Evolutionary conservation across 2,329 filamentous ascomycete species (phyloP).

Genomic region (Calonectria hawksworthii): DNA sequence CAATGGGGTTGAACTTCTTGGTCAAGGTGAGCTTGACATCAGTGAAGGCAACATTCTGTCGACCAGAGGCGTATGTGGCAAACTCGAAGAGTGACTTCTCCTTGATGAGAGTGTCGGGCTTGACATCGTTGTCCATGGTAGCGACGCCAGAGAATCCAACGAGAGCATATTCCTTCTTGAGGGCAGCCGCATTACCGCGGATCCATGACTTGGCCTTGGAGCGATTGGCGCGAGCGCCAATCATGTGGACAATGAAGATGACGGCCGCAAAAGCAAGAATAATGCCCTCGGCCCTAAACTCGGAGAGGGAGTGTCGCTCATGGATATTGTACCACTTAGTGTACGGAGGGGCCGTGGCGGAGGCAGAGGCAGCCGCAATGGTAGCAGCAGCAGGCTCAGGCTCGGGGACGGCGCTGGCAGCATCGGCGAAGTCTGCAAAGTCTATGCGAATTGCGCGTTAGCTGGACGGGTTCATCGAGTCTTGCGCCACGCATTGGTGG

Average conservation of each 20-base stretch:
- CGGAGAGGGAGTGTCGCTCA: constrained; percentile 85
- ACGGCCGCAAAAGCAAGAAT: constrained; percentile 82
- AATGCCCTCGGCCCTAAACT: constrained; percentile 90
- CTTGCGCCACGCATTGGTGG: background rate
- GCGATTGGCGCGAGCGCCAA: constrained; percentile 85
- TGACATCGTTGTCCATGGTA: constrained; percentile 59
- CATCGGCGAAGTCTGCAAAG: constrained; percentile 93
- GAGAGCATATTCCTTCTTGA: constrained; percentile 86
- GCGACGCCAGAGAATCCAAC: constrained; percentile 82
- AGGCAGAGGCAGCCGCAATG: constrained; percentile 61
- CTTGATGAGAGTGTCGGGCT: constrained; percentile 71
- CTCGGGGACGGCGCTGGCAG: constrained; percentile 75
- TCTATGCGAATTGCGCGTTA: constrained; percentile 66
- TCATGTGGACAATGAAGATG: constrained; percentile 83
- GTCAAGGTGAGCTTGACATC: constrained; percentile 86
- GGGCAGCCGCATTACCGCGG: constrained; percentile 76
- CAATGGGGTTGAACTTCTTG: constrained; percentile 88
- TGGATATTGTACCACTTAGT: constrained; percentile 98
- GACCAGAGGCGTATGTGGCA: constrained; percentile 87
- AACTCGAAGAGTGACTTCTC: constrained; percentile 93
- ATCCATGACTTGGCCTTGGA: constrained; percentile 86
- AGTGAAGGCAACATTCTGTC: constrained; percentile 92
- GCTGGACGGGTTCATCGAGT: constrained; percentile 26
- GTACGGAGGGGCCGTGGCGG: constrained; percentile 72
- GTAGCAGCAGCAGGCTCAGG: constrained; percentile 62